Conservation (phyloP, 164 flowering plant genomes). For the Magnolia sinica region DNA sequence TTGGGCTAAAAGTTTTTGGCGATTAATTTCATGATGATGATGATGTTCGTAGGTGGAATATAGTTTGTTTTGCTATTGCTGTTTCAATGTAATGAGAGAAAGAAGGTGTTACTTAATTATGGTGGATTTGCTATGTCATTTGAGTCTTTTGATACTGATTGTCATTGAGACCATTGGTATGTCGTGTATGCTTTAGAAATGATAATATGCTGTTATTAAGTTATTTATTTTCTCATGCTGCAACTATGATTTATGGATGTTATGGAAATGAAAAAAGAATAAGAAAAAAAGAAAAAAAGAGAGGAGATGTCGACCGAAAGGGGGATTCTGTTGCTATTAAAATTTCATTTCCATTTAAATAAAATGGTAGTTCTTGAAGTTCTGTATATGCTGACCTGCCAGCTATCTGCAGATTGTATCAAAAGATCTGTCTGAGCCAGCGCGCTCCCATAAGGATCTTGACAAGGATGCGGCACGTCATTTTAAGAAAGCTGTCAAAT, state of each 20-base stretch:
- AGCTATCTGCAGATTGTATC: constrained; percentile 70
- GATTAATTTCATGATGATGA: no score
- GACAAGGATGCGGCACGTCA: constrained; percentile 92
- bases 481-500: constrained; percentile 86
- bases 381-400: background rate
- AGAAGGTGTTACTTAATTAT: no score
- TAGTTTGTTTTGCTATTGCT: no score
- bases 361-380: background rate
- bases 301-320: no score
- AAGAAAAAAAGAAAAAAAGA: no score
- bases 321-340: background rate
- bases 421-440: constrained; percentile 93
- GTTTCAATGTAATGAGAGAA: no score
- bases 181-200: background rate
- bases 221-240: background rate
- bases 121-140: background rate
- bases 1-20: no score
- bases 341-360: background rate
- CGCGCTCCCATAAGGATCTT: constrained; percentile 95
- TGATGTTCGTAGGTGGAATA: no score
- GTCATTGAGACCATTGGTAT: background rate
- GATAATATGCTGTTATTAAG: background rate
- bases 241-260: background rate
- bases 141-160: background rate
- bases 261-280: background rate